Conservation (phyloP, 306 rosid genomes). For the Vachellia pachyceras region DNA sequence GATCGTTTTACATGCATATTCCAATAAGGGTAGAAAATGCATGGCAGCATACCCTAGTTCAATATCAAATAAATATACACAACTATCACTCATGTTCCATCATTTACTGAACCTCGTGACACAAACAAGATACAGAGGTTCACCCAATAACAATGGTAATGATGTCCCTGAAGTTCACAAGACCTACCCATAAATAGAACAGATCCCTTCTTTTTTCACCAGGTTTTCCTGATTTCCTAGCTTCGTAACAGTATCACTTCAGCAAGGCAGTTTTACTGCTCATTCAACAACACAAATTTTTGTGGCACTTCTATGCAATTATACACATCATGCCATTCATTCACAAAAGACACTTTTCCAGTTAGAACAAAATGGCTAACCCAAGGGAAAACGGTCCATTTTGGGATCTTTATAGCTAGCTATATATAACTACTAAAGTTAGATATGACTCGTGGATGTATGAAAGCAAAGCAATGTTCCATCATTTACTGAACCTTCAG, state of each 20-base stretch:
- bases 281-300: neutral
- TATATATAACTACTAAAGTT: neutral
- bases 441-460: neutral
- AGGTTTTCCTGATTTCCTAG: neutral
- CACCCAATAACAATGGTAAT: conserved; percentile 71
- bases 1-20: neutral
- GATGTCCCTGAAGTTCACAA: conserved; percentile 63
- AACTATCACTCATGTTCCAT: conserved; percentile 46
- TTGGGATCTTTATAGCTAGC: neutral
- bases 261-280: neutral
- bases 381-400: neutral
- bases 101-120: conserved; percentile 79
- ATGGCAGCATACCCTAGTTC: neutral
- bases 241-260: neutral
- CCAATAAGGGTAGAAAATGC: neutral
- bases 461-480: conserved; percentile 40
- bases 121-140: conserved; percentile 55
- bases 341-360: neutral
- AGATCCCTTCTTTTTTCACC: conserved; percentile 50
- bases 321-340: neutral
- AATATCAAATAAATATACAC: neutral
- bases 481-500: conserved; percentile 47
- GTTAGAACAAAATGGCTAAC: no score
- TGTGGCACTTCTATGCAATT: neutral
- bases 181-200: conserved; percentile 55